Base-by-base conservation (phyloP, 768 basidiomycete genomes). In the Kwoniella botswanensis region DNA sequence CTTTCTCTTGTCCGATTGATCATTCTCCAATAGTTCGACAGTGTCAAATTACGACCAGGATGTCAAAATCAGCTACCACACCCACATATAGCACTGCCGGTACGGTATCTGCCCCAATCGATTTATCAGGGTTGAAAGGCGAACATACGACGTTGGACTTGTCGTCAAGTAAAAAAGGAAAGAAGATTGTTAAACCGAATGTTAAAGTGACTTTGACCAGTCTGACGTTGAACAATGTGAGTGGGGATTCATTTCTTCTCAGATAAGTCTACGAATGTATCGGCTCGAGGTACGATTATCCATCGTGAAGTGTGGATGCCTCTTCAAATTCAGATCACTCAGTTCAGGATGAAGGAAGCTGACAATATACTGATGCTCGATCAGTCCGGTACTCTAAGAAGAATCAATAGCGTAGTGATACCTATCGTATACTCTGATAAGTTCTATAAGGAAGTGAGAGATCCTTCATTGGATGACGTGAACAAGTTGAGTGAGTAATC, bases 191-290 rank as follows among this genome's bases (percentile, higher is more conserved):
- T 35, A 72, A 72, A 56, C 80, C 80, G 6, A 75, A 78, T 58
- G 74, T 74, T 29, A 81, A 82, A 62, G 79, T 79, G 17, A 83
- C 82, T 4, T 65, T 82, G 69, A 83, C 82, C 9, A 82, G 80
- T 67, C 65, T 83, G 73, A 83, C 82, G 2, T 59, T 70, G 62
- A 79, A 83, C 73, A 83, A 83, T 55, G 82, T 83, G 73, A 75
- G 82, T 72, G 5, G 13, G 4, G 59, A 60, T 63, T 26, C 2
- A 4, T 26, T 26, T 26, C 26, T 26, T 26, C 26, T 4, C 26
- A 26, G 3, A 26, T 26, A 26, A 26, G 26, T 26, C 26, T 26
- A 4, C 26, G 26, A 26, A 26, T 26, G 26, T 26, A 26, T 26
- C 26, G 26, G 26, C 26, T 26, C 26, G 26, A 26, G 26, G 26